phyloP scores from a whole-genome alignment of 768 basidiomycete species.

The Boletus vinaceobasis region DNA sequence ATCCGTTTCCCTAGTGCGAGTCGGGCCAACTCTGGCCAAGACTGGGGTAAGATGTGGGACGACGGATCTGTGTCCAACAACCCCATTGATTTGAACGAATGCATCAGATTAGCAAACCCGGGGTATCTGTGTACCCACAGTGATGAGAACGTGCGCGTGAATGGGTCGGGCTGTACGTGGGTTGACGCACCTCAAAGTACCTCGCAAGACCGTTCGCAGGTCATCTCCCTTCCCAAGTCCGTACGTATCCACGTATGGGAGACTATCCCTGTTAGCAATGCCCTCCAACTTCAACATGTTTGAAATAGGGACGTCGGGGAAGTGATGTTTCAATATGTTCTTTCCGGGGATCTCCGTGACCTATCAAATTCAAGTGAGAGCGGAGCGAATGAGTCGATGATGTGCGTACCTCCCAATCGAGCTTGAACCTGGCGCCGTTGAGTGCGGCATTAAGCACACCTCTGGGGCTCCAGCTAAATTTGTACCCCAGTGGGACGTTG shows the following conservation, averaged over 20 bases:
- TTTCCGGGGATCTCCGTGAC: constrained; percentile 47
- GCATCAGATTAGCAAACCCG: constrained; percentile 74
- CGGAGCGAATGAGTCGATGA: background rate
- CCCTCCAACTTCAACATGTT: constrained; percentile 71
- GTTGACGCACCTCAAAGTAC: constrained; percentile 66
- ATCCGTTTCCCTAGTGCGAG: constrained; percentile 31
- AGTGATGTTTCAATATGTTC: constrained; percentile 52
- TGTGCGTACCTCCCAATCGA: constrained; percentile 49
- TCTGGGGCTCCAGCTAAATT: constrained; percentile 90
- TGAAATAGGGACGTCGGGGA: constrained; percentile 66
- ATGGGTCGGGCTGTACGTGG: background rate
- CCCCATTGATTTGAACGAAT: constrained; percentile 67
- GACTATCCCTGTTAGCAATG: constrained; percentile 79
- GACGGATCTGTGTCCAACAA: constrained; percentile 46
- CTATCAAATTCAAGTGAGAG: constrained; percentile 30
- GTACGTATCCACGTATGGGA: constrained; percentile 69
- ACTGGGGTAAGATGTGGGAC: constrained; percentile 15
- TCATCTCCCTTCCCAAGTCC: constrained; percentile 40
- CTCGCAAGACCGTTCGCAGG: constrained; percentile 70
- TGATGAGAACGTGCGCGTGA: background rate
- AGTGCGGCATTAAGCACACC: constrained; percentile 81
- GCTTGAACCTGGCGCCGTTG: constrained; percentile 66
- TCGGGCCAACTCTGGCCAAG: constrained; percentile 38
- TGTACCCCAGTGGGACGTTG: constrained; percentile 77
- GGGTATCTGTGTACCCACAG: constrained; percentile 56